These are phyloP conservation scores for Musa acuminata DNA, from an alignment of 176 grass and related monocot species.

Conservation along the genomic window DNA sequence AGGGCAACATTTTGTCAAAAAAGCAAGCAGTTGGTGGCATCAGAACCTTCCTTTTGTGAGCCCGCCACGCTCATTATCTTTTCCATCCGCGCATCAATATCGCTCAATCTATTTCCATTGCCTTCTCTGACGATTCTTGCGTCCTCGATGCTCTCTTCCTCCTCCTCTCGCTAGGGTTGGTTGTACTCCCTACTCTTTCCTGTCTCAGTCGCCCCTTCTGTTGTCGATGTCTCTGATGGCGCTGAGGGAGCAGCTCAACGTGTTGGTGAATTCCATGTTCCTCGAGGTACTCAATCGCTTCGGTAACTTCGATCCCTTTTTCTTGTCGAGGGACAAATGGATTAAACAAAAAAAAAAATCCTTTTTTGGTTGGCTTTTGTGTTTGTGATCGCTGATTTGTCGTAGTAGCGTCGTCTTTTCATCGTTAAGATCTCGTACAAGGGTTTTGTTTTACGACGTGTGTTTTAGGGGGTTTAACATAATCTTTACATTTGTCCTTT, in stretches of 20 bases:
- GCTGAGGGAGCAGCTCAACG: background rate
- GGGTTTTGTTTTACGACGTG: background rate
- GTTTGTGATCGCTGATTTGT: background rate
- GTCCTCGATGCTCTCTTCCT: too few species aligned
- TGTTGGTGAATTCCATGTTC: background rate
- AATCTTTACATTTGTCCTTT: too few species aligned
- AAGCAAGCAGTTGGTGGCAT: too few species aligned
- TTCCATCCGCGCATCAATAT: too few species aligned
- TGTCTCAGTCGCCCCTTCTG: background rate
- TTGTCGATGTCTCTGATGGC: background rate
- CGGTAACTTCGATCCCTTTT: too few species aligned
- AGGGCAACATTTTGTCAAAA: too few species aligned
- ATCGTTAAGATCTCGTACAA: background rate
- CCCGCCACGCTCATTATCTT: too few species aligned
- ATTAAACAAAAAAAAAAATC: background rate
- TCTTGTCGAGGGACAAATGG: too few species aligned
- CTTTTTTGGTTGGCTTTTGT: background rate
- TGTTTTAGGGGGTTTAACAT: too few species aligned
- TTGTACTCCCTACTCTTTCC: background rate
- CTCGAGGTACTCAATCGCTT: background rate
- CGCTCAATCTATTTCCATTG: too few species aligned
- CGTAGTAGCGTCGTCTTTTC: background rate
- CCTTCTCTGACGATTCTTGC: too few species aligned
- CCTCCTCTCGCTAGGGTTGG: background rate
- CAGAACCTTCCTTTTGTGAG: too few species aligned